Percentiles rank a stretch among this genome's conserved stretches.
Evolutionary conservation across 441 rosid genomes (phyloP).

Genomic region (Populus hybrid): DNA sequence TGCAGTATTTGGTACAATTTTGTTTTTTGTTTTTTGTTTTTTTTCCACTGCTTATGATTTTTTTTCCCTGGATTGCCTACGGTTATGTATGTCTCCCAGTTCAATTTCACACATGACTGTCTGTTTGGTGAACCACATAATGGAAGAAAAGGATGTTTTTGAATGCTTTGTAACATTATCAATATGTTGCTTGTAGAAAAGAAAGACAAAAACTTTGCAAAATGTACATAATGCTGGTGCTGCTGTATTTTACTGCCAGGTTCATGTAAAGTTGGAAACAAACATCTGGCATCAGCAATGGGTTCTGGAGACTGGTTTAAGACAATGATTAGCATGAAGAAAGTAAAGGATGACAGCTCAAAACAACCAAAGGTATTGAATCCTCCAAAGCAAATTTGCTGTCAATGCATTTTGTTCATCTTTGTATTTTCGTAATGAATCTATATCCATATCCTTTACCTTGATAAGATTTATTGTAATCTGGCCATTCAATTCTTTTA

Average conservation of each 20-base stretch:
- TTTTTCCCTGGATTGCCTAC: not conserved
- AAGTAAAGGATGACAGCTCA: constrained; percentile 38
- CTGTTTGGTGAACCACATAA: constrained; percentile 8
- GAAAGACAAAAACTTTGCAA: not conserved
- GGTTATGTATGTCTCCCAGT: not conserved
- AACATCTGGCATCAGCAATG: constrained; percentile 34
- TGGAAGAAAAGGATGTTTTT: not conserved
- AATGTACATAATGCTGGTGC: constrained; percentile 9
- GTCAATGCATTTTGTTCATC: not conserved
- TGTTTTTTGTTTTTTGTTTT: not conserved
- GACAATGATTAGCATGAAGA: constrained; percentile 59
- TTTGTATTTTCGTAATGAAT: not conserved
- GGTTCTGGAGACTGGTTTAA: constrained; percentile 81
- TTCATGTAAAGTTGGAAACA: constrained; percentile 24
- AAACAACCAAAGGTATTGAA: constrained; percentile 53
- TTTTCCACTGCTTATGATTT: not conserved
- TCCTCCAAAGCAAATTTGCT: not conserved
- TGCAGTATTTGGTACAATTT: not conserved
- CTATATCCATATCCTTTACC: not conserved
- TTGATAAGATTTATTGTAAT: not conserved
- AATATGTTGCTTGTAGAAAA: not conserved
- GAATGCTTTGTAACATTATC: not conserved
- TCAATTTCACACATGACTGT: not conserved
- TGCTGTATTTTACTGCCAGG: constrained; percentile 26
- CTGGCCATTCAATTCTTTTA: not conserved